Percentiles rank a stretch among this genome's conserved stretches.
These are phyloP conservation scores for Aegilops umbellulata DNA, from an alignment of 176 grass and related monocot species.

Conservation along the genomic window DNA sequence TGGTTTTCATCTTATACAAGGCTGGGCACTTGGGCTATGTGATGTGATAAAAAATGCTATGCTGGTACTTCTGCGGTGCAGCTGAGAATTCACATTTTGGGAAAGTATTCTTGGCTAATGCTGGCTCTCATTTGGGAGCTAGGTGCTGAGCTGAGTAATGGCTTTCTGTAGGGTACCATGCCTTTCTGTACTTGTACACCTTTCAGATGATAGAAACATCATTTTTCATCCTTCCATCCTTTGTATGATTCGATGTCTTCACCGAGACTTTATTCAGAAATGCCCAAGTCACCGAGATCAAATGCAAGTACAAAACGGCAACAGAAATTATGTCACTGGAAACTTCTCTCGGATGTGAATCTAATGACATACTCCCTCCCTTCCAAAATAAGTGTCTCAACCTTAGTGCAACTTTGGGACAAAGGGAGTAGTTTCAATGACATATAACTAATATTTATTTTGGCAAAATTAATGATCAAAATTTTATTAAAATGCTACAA, in stretches of 20 bases:
- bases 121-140: conserved; percentile 1
- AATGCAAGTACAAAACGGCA: not conserved
- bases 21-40: not conserved
- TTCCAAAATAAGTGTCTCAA: too few species aligned
- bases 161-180: not conserved
- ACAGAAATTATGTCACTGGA: too few species aligned
- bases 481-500: too few species aligned
- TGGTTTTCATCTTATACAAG: not conserved
- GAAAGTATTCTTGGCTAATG: conserved; percentile 4
- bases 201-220: not conserved
- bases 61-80: not conserved
- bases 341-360: too few species aligned
- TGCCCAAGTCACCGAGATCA: not conserved
- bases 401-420: too few species aligned
- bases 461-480: too few species aligned
- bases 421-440: too few species aligned
- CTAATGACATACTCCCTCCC: too few species aligned
- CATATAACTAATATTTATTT: too few species aligned
- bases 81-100: not conserved
- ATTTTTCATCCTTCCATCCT: not conserved
- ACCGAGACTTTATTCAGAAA: not conserved
- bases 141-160: not conserved
- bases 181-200: not conserved
- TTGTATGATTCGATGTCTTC: not conserved
- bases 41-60: conserved; percentile 6